Percentiles rank a stretch among this genome's conserved stretches.
Evolutionary conservation across 805 yeast species (phyloP).

Genomic region (Clavispora santaluciae): DNA sequence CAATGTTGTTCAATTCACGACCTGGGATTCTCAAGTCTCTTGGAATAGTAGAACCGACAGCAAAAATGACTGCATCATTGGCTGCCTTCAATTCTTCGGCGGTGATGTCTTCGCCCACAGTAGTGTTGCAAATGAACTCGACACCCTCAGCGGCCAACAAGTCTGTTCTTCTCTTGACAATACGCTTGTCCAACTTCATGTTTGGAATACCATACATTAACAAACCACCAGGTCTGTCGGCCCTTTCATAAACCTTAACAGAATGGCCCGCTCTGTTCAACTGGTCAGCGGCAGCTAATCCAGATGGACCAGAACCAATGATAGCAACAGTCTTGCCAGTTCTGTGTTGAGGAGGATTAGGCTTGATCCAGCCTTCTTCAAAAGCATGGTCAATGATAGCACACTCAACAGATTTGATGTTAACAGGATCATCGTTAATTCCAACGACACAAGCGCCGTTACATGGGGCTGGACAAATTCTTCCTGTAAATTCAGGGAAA

Average conservation of each 20-base stretch:
- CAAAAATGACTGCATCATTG: conserved; percentile 81
- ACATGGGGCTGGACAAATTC: conserved; percentile 99
- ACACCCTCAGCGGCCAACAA: conserved; percentile 88
- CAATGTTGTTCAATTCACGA: conserved; percentile 82
- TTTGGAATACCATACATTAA: conserved; percentile 99
- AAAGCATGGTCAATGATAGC: conserved; percentile 95
- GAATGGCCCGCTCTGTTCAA: conserved; percentile 91
- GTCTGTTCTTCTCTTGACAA: conserved; percentile 91
- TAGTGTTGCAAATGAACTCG: conserved; percentile 66
- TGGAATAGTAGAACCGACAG: conserved; percentile 95
- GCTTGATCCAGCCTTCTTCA: conserved; percentile 94
- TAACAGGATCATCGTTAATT: conserved; percentile 91
- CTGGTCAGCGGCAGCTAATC: conserved; percentile 95
- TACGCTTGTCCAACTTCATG: conserved; percentile 92
- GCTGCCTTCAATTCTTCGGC: conserved; percentile 59
- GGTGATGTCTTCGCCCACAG: conserved; percentile 79
- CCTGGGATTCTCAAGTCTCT: conserved; percentile 94
- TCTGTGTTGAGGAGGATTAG: conserved; percentile 70
- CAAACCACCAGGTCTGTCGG: conserved; percentile 95
- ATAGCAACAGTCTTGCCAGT: conserved; percentile 84
- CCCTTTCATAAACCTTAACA: conserved; percentile 89
- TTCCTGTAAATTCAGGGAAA: conserved; percentile 97
- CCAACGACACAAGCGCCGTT: conserved; percentile 94
- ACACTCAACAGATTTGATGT: conserved; percentile 92
- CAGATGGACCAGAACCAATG: conserved; percentile 97